Base-by-base conservation (phyloP, 108 stramenopile species). In the Cyclotella distinguenda region DNA sequence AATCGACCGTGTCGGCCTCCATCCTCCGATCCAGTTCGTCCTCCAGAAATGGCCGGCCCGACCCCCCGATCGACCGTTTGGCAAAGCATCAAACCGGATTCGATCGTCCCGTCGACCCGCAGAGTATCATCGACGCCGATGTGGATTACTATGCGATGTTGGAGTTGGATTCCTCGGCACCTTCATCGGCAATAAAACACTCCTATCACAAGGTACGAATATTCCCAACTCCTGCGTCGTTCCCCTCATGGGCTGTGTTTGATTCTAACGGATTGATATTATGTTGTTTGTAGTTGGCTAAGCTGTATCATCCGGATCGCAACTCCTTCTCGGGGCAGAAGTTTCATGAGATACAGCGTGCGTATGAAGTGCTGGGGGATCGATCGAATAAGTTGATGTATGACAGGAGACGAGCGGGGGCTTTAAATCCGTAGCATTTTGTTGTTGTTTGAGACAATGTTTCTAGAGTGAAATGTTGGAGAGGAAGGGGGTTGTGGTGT, bases 291-390 rank as follows among this genome's bases (percentile, higher is more conserved):
- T 48, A 82, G 79, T 52, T 79, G 69, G 84, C 85, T 16, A 58
- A 74, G 40, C 77, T 66, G 52, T 82, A 76, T 47, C 88, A 90
- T 47, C 88, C 88, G 3, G 88, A 90, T 51, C 78, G 86, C 33
- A 79, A 74, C 34, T 54, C 74, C 73, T 8, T 83, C 83, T 36
- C 71, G 33, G 4, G 82, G 78, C 38, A 64, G 60, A 27, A 60
- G 54, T 94, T 94, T 68, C 78, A 83, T 15, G 71, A 84, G 23
- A 56, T 89, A 13, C 66, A 79, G 56, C 22, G 72, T 27, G 93
- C 93, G 4, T 86, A 88, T 52, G 85, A 86, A 25, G 74, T 81
- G 12, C 63, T 94, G 36, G 63, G 51, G n/a, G 87, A 93, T 61
- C 23, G 46, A 9, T 33, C 36, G 16, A 23, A 58, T 7, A 81